Conservation (phyloP, 2,329 filamentous ascomycete species). For the Leptographium flavum region DNA sequence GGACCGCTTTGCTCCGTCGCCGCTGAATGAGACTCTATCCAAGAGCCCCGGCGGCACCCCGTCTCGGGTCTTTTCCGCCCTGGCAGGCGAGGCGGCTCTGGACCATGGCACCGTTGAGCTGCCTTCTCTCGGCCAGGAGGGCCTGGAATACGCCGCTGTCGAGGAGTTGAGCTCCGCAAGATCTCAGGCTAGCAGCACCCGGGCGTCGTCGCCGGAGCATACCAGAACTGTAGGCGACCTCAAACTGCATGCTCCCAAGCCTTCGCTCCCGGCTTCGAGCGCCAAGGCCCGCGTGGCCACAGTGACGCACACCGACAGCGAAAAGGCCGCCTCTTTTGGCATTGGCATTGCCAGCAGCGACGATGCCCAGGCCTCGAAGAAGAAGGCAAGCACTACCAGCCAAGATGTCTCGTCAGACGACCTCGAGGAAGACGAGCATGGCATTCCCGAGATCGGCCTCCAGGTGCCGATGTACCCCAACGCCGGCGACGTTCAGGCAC, state of each 20-base stretch:
- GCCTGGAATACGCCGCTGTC: conserved; percentile 64
- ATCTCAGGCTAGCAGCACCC: conserved; percentile 23
- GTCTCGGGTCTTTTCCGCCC: conserved; percentile 15
- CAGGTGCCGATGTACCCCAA: conserved; percentile 89
- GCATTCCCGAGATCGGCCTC: conserved; percentile 83
- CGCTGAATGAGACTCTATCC: conserved; percentile 55
- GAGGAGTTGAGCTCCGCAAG: conserved; percentile 25
- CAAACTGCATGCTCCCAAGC: conserved; percentile 78
- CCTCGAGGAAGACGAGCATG: conserved; percentile 64
- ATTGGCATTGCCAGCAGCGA: conserved; percentile 55
- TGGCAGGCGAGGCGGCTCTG: conserved; percentile 26
- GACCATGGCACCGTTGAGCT: conserved; percentile 67
- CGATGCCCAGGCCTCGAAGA: conserved; percentile 40
- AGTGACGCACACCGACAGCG: conserved; percentile 86
- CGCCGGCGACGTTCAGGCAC: conserved; percentile 90
- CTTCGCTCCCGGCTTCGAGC: conserved; percentile 65
- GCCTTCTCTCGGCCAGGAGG: conserved; percentile 80
- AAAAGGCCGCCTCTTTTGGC: conserved; percentile 69
- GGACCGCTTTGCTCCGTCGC: conserved; percentile 72
- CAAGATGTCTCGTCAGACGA: conserved; percentile 31
- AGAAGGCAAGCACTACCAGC: conserved; percentile 43
- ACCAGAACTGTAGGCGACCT: conserved; percentile 68
- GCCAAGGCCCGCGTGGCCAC: conserved; percentile 71
- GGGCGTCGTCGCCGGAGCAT: conserved; percentile 46
- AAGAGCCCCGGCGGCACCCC: conserved; percentile 26